These are phyloP conservation scores for Fusarium sp. DNA, from an alignment of 2,329 filamentous ascomycete species.

Conservation along the genomic window DNA sequence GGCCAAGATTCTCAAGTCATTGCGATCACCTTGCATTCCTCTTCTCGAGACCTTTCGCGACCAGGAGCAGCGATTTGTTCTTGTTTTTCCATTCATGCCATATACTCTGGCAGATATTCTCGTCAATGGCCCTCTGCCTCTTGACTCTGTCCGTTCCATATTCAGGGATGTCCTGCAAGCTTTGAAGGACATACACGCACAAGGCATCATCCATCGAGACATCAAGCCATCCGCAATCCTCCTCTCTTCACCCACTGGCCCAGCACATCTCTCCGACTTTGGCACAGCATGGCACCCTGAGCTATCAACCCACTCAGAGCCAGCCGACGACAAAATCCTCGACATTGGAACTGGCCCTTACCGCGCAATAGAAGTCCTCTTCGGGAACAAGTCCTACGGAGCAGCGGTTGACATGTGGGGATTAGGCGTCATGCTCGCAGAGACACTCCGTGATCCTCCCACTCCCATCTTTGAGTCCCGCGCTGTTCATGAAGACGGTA, in stretches of 20 bases:
- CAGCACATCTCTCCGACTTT: conserved; percentile 88
- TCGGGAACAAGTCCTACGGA: conserved; percentile 81
- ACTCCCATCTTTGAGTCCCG: conserved; percentile 85
- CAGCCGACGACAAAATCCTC: conserved; percentile 78
- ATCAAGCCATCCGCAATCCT: conserved; percentile 93
- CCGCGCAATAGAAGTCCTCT: conserved; percentile 88
- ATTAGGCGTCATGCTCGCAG: conserved; percentile 84
- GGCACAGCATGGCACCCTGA: conserved; percentile 86
- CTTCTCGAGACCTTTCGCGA: conserved; percentile 81
- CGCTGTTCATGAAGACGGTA: conserved; percentile 78
- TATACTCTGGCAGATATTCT: conserved; percentile 78
- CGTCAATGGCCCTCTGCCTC: conserved; percentile 53
- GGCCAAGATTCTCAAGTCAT: conserved; percentile 74
- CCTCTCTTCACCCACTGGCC: conserved; percentile 72
- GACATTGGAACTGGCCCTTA: conserved; percentile 96
- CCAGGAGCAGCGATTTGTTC: conserved; percentile 75
- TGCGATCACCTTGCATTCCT: conserved; percentile 69
- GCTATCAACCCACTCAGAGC: conserved; percentile 70
- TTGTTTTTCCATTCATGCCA: conserved; percentile 88
- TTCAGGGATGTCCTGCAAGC: conserved; percentile 77
- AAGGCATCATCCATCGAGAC: conserved; percentile 90
- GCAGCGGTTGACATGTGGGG: conserved; percentile 88
- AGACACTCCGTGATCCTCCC: conserved; percentile 68
- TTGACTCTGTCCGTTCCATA: conserved; percentile 52
- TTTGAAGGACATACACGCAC: conserved; percentile 75